Evolutionary conservation across 2,329 filamentous ascomycete genomes (phyloP).

Genomic region (Sporothrix dimorphospora): DNA sequence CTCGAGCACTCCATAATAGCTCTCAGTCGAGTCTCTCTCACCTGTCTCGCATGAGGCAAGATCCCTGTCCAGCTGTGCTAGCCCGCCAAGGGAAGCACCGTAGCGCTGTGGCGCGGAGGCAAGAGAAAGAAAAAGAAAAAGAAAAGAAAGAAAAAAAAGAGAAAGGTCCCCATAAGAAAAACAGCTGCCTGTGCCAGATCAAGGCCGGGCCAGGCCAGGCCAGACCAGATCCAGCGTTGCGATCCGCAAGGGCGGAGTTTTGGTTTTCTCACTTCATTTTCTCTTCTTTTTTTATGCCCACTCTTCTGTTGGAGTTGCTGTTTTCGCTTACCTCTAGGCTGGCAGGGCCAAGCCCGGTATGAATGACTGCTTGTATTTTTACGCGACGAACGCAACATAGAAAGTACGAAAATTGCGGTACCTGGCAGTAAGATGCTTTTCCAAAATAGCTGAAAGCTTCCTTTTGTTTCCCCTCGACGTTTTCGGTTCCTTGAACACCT

Average conservation of each 20-base stretch:
- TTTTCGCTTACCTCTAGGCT: background rate
- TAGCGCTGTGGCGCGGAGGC: background rate
- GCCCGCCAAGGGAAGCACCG: background rate
- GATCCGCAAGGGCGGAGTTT: background rate
- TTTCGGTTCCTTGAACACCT: background rate
- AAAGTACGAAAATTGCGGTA: background rate
- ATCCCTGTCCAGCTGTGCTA: constrained; percentile 20
- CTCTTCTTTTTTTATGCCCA: background rate
- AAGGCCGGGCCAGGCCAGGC: background rate
- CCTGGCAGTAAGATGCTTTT: background rate
- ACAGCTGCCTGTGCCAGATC: background rate
- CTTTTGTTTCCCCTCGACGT: background rate
- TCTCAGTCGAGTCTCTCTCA: background rate
- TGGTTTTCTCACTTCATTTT: background rate
- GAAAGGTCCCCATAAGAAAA: background rate
- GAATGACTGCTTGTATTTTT: background rate
- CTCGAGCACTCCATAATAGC: too few relatives aligned
- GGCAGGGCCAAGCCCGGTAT: background rate
- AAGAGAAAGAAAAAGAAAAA: background rate
- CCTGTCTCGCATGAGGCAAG: background rate
- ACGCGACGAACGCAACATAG: background rate
- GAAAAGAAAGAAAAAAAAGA: background rate
- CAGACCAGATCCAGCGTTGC: background rate
- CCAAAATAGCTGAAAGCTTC: background rate
- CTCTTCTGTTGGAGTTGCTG: background rate